phyloP scores from a whole-genome alignment of 441 rosid genomes.

The Hypseocharis bilobata region DNA sequence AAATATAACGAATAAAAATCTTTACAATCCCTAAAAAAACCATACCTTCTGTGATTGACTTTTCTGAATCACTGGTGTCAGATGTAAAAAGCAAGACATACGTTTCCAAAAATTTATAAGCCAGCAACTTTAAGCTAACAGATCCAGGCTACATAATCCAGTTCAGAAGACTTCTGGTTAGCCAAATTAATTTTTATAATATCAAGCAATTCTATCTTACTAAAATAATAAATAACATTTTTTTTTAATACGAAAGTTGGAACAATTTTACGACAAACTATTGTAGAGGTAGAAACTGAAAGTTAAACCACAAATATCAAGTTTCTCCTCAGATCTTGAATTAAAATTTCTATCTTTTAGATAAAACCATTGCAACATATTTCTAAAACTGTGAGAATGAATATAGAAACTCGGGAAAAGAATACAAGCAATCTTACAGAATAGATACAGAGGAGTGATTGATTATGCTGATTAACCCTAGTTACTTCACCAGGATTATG shows the following conservation, averaged over 20 bases:
- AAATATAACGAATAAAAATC: constrained; percentile 9
- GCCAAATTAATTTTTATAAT: constrained; percentile 9
- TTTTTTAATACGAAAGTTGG: neutral
- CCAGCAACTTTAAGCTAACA: constrained; percentile 65
- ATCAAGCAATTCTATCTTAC: neutral
- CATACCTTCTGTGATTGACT: constrained; percentile 55
- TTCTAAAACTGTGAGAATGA: neutral
- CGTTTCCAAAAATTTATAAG: constrained; percentile 85
- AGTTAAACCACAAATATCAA: neutral
- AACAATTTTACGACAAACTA: neutral
- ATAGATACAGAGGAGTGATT: neutral
- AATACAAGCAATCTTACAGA: neutral
- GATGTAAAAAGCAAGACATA: constrained; percentile 68
- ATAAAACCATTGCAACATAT: neutral
- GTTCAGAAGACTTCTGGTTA: constrained; percentile 22
- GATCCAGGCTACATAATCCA: constrained; percentile 62
- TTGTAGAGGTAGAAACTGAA: neutral
- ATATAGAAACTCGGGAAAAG: neutral
- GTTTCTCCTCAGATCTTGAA: neutral
- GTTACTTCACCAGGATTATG: too few relatives aligned
- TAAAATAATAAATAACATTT: neutral
- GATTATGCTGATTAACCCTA: too few relatives aligned
- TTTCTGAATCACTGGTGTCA: constrained; percentile 55
- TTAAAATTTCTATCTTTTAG: neutral
- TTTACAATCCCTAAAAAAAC: constrained; percentile 11